phyloP scores from a whole-genome alignment of 2,329 filamentous ascomycete genomes.

The Aspergillus ruber region DNA sequence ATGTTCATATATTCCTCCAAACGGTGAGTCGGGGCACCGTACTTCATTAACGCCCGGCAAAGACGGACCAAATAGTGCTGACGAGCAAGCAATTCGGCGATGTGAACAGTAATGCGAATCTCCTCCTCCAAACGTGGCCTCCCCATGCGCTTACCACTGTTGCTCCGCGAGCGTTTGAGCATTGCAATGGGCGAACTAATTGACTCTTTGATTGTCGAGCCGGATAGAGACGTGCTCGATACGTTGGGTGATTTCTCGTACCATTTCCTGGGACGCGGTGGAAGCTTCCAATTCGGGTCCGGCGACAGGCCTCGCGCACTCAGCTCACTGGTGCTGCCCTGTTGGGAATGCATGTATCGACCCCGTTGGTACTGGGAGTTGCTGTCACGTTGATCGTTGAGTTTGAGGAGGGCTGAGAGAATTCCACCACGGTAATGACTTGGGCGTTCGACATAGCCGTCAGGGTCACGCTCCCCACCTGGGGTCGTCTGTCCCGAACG shows the following conservation, averaged over 20 bases:
- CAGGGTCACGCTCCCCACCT: slow-evolving; percentile 40
- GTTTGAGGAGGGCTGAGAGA: slow-evolving; percentile 63
- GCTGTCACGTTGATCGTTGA: slow-evolving; percentile 52
- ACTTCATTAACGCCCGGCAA: slow-evolving; percentile 82
- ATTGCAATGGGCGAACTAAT: slow-evolving; percentile 23
- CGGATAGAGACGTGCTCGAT: slow-evolving; percentile 29
- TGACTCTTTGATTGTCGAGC: slow-evolving; percentile 23
- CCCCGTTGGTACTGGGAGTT: slow-evolving; percentile 21
- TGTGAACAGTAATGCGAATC: slow-evolving; percentile 55
- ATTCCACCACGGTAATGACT: slow-evolving; percentile 66
- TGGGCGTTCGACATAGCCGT: slow-evolving; percentile 61
- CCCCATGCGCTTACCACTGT: slow-evolving; percentile 25
- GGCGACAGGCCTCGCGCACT: slow-evolving; percentile 27
- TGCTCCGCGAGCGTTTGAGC: slow-evolving; percentile 33
- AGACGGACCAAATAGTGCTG: slow-evolving; percentile 82
- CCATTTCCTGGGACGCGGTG: slow-evolving; percentile 31
- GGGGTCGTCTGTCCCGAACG: slow-evolving; percentile 30
- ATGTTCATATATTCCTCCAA: slow-evolving; percentile 88
- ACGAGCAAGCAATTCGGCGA: slow-evolving; percentile 65
- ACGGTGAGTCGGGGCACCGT: slow-evolving; percentile 85
- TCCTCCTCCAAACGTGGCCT: slow-evolving; percentile 42
- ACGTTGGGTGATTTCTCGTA: slow-evolving; percentile 33
- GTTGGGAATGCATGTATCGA: slow-evolving; percentile 23
- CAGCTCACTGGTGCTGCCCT: slow-evolving; percentile 25
- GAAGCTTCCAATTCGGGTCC: slow-evolving; percentile 23